These are phyloP conservation scores for Juglanconis juglandina DNA, from an alignment of 2,329 filamentous ascomycete species.

Conservation along the genomic window DNA sequence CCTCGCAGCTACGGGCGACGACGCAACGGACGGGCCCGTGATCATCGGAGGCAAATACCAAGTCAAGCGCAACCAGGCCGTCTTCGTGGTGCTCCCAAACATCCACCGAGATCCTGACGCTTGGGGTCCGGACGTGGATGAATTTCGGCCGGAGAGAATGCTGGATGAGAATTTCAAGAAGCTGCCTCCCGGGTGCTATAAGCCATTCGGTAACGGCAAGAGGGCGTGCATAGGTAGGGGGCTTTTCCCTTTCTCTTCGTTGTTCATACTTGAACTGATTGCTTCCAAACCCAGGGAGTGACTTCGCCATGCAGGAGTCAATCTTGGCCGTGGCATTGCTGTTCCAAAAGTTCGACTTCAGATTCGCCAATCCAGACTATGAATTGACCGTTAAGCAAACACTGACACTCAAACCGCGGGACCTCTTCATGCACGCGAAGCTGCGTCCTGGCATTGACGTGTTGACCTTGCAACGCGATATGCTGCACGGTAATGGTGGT, in stretches of 20 bases:
- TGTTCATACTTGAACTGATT: not conserved
- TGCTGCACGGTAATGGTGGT: not conserved
- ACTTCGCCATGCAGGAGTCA: slow-evolving; percentile 43
- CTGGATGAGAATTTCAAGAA: slow-evolving; percentile 18
- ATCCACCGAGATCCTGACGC: slow-evolving; percentile 18
- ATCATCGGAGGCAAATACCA: slow-evolving; percentile 17
- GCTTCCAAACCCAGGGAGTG: slow-evolving; percentile 24
- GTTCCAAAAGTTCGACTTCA: slow-evolving; percentile 42
- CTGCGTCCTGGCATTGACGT: not conserved
- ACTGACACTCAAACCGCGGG: slow-evolving; percentile 40
- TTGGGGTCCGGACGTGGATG: slow-evolving; percentile 18
- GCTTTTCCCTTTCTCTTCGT: not conserved
- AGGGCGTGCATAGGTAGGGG: slow-evolving; percentile 36
- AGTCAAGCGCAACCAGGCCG: slow-evolving; percentile 6
- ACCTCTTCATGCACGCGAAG: slow-evolving; percentile 19
- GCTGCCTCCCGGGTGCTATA: slow-evolving; percentile 29
- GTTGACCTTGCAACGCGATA: not conserved
- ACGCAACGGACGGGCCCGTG: not conserved
- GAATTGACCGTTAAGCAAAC: slow-evolving; percentile 40
- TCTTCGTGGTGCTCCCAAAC: slow-evolving; percentile 13
- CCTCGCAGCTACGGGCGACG: not conserved
- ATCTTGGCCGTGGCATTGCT: slow-evolving; percentile 39
- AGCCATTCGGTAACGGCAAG: slow-evolving; percentile 43
- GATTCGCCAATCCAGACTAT: slow-evolving; percentile 39
- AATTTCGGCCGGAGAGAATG: slow-evolving; percentile 21